Percentiles rank a stretch among this genome's conserved stretches.
Evolutionary conservation across 805 yeast species (phyloP).

Genomic region (Wickerhamiella galacta): DNA sequence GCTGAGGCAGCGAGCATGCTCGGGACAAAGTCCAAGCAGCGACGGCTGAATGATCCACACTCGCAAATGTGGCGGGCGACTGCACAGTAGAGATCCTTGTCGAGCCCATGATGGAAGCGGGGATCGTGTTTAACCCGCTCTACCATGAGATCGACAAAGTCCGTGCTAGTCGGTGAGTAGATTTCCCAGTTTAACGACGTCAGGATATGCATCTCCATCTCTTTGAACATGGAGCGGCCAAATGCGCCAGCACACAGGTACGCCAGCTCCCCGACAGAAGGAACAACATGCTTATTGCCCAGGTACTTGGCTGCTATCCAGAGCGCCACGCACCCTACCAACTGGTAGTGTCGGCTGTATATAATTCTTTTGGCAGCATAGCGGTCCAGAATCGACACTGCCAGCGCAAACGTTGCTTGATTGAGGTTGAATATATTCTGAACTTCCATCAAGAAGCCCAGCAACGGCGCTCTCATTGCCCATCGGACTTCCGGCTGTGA

Average conservation of each 20-base stretch:
- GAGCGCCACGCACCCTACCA: slow-evolving; percentile 78
- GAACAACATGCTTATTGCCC: slow-evolving; percentile 59
- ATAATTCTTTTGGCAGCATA: slow-evolving; percentile 81
- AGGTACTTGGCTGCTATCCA: slow-evolving; percentile 86
- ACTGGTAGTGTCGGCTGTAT: slow-evolving; percentile 69
- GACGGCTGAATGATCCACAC: slow-evolving; percentile 20
- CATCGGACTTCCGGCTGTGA: slow-evolving; percentile 80
- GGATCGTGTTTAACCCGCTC: slow-evolving; percentile 5
- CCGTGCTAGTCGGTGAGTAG: slow-evolving; percentile 41
- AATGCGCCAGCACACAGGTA: slow-evolving; percentile 53
- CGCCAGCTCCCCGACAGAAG: slow-evolving; percentile 54
- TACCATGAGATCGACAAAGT: slow-evolving; percentile 23
- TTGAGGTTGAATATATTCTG: slow-evolving; percentile 43
- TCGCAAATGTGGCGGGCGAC: slow-evolving; percentile 22
- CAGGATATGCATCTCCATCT: slow-evolving; percentile 64
- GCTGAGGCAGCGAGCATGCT: slow-evolving; percentile 23
- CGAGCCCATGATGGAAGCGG: slow-evolving; percentile 1
- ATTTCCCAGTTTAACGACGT: slow-evolving; percentile 58
- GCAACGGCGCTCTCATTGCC: slow-evolving; percentile 51
- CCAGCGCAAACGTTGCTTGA: slow-evolving; percentile 51
- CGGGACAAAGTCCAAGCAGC: slow-evolving; percentile 18
- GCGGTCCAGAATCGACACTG: slow-evolving; percentile 68
- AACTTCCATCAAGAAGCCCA: slow-evolving; percentile 61
- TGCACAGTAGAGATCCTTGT: slow-evolving; percentile 13
- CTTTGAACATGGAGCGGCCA: slow-evolving; percentile 43